Percentiles rank a stretch among this genome's conserved stretches.
Evolutionary conservation across 2,329 filamentous ascomycete species (phyloP).

Genomic region (Ambrosiella beaveri): DNA sequence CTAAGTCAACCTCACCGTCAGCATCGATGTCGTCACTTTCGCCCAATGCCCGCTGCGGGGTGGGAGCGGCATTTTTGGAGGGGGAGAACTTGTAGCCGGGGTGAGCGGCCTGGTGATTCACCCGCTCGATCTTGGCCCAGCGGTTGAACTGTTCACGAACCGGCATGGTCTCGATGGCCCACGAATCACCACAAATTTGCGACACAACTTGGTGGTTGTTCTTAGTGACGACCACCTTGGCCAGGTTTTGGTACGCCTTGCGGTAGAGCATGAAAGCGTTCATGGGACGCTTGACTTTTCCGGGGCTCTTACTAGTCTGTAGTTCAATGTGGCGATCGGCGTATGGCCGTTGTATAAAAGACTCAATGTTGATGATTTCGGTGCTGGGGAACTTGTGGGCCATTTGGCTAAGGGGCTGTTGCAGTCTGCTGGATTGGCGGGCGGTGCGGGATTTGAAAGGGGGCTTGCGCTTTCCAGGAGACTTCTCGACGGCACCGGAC

Average conservation of each 20-base stretch:
- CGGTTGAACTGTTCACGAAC: constrained; percentile 60
- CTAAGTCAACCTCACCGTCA: constrained; percentile 5
- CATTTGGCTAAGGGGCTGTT: constrained; percentile 52
- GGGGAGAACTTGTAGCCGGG: constrained; percentile 87
- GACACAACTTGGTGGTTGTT: constrained; percentile 94
- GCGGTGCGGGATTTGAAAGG: constrained; percentile 17
- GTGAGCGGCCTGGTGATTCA: constrained; percentile 71
- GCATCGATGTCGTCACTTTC: constrained; percentile 21
- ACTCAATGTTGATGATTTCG: constrained; percentile 58
- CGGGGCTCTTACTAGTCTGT: constrained; percentile 46
- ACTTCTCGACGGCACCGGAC: constrained; percentile 11
- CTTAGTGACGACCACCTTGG: constrained; percentile 62
- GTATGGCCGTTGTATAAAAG: constrained; percentile 55
- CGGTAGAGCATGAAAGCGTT: constrained; percentile 98
- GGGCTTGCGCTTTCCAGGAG: constrained; percentile 16
- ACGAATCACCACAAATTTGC: constrained; percentile 68
- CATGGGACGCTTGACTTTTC: constrained; percentile 80
- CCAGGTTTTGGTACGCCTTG: constrained; percentile 75
- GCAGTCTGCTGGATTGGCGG: constrained; percentile 29
- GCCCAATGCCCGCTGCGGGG: constrained; percentile 23
- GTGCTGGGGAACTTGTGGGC: constrained; percentile 45
- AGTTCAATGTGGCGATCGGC: constrained; percentile 53
- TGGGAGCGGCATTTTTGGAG: constrained; percentile 21
- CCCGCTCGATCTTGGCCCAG: constrained; percentile 62
- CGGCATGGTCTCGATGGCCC: constrained; percentile 61